Evolutionary conservation across 371 early-diverging fungal genomes (phyloP), one percentile per base, ranked within the genome.

Genomic region (Mortierella sp.): DNA sequence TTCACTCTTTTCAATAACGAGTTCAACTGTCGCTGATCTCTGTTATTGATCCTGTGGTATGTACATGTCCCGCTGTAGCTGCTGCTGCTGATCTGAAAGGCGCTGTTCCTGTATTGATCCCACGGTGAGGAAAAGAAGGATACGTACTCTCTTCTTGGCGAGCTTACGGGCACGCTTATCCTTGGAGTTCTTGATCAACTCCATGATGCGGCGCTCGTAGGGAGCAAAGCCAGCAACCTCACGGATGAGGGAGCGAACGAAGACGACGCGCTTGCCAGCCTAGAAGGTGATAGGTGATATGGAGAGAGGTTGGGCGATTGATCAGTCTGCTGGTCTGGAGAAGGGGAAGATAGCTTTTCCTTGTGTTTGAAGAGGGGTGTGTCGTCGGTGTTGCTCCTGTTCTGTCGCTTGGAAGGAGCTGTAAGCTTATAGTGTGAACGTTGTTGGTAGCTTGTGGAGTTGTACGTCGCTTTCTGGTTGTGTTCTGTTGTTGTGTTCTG

Each of bases 151-250:
- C 94, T 94, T 95, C 96, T 99, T 99, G 88, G 98, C 97, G 79
- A 99, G 95, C 95, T 97, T 97, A 91, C 97, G 96, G 84, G 99
- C 99, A 90, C 99, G 96, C 98, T 99, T 99, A 91, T 99, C 99
- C 93, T 97, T 98, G 93, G 97, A 96, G 97, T 99, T 99, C 96
- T 98, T 98, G 91, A 99, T 93, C 96, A 99, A 94, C 94, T 99
- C 99, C 98, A 99, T 98, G 87, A 99, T 95, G 90, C 99, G 96
- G 89, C 96, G 96, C 93, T 99, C 99, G 89, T 99, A 99, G 81
- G 99, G 99, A 77, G 99, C 97, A 88, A 96, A 99, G 79, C 99
- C 99, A 83, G 94, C 95, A 60, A 99, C 99, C 92, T 99, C 99
- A 88, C 99, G 98, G 89, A 99, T 91, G 83, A 99, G 89, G 88